These are phyloP conservation scores for Aureobasidium mangrovei DNA, from an alignment of 2,329 filamentous ascomycete species.

Conservation along the genomic window DNA sequence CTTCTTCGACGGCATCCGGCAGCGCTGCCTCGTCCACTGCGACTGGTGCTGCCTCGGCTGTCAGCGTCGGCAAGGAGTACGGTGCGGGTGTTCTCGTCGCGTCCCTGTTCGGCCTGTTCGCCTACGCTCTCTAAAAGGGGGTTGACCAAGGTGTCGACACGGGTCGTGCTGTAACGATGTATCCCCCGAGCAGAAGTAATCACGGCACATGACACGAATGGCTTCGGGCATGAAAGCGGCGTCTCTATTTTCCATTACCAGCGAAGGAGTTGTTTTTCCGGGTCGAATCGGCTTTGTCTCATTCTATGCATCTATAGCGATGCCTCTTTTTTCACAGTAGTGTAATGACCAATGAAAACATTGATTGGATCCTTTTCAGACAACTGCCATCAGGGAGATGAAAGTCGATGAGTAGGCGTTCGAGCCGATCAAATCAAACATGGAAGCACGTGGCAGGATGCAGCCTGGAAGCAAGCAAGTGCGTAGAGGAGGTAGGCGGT, in stretches of 20 bases:
- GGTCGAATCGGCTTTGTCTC: neutral
- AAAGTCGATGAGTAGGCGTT: neutral
- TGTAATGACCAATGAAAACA: constrained; percentile 11
- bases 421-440: neutral
- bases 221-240: constrained; percentile 7
- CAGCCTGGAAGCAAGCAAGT: neutral
- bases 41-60: constrained; percentile 37
- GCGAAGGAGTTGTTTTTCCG: constrained; percentile 13
- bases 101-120: constrained; percentile 48
- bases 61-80: constrained; percentile 40
- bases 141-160: neutral
- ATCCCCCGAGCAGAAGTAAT: neutral
- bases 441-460: constrained; percentile 8
- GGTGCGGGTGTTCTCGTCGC: constrained; percentile 45
- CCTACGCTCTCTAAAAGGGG: constrained; percentile 45
- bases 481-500: neutral
- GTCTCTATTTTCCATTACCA: constrained; percentile 12
- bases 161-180: neutral
- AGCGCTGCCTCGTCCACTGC: constrained; percentile 19
- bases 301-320: constrained; percentile 10
- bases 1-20: constrained; percentile 19
- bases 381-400: neutral
- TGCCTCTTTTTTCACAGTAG: constrained; percentile 9
- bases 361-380: neutral
- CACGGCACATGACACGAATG: constrained; percentile 10